A percentile compares a stretch with the other conserved stretches of the same genome.
These are phyloP conservation scores for Niveomyces coronatus DNA, from an alignment of 2,329 filamentous ascomycete species.

Conservation along the genomic window DNA sequence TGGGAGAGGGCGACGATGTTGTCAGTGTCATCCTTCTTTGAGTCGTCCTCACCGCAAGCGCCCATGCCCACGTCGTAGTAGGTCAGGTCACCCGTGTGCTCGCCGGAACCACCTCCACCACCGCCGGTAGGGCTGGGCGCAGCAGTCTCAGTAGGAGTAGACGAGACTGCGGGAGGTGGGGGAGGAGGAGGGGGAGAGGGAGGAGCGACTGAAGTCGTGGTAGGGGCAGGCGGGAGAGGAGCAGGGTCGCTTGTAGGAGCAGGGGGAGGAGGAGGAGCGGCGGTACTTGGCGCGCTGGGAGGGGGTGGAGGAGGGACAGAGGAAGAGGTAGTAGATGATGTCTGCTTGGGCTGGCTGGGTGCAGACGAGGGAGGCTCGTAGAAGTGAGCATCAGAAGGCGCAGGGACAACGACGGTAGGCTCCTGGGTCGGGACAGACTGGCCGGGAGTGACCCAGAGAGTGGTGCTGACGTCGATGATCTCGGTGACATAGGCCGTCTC, in stretches of 20 bases:
- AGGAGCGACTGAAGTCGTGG: constrained; percentile 11
- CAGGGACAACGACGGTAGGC: constrained; percentile 15
- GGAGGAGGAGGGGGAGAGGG: constrained; percentile 8
- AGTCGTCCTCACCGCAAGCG: constrained; percentile 55
- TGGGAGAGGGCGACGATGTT: constrained; percentile 61
- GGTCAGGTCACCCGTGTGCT: constrained; percentile 55
- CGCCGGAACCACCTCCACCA: constrained; percentile 14
- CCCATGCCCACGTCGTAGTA: constrained; percentile 63
- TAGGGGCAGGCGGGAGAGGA: constrained; percentile 12
- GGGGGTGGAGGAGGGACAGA: neutral
- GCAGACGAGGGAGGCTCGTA: constrained; percentile 15
- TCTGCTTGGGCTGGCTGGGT: constrained; percentile 7
- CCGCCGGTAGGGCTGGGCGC: constrained; percentile 2
- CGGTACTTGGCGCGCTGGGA: constrained; percentile 9
- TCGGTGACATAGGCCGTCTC: constrained; percentile 37
- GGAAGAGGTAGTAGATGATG: constrained; percentile 4
- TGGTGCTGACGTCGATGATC: constrained; percentile 38
- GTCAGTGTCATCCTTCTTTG: constrained; percentile 41
- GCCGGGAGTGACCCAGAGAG: constrained; percentile 31
- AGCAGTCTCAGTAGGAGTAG: constrained; percentile 8
- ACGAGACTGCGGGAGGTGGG: constrained; percentile 11
- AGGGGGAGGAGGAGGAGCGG: constrained; percentile 8
- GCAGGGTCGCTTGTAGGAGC: too few relatives aligned
- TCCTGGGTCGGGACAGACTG: constrained; percentile 17
- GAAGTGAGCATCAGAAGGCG: constrained; percentile 21